A percentile compares a stretch with the other conserved stretches of the same genome.
These are phyloP conservation scores for Starmerella kuoi DNA, from an alignment of 805 yeast species.

Conservation along the genomic window DNA sequence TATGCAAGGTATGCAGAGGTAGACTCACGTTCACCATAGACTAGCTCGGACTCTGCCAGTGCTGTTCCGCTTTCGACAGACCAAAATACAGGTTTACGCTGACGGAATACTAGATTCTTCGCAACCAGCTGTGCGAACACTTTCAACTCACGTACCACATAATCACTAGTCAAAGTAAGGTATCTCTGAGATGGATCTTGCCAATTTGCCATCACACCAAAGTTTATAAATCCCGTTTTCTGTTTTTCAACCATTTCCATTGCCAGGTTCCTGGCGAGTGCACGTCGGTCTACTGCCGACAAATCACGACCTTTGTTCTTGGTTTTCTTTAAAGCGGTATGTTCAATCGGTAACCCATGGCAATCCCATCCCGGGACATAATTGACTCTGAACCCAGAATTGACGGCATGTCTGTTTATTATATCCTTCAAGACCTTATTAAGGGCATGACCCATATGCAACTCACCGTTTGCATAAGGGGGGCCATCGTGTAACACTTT, in stretches of 20 bases:
- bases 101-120: conserved; percentile 61
- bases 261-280: conserved; percentile 61
- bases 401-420: conserved; percentile 56
- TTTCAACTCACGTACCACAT: conserved; percentile 62
- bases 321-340: conserved; percentile 51
- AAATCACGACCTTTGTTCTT: conserved; percentile 26
- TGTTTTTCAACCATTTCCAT: conserved; percentile 52
- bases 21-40: conserved; percentile 51
- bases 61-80: conserved; percentile 91
- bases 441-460: conserved; percentile 85
- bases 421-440: conserved; percentile 85
- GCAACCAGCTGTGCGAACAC: conserved; percentile 56
- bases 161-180: conserved; percentile 55
- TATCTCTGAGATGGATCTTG: conserved; percentile 38
- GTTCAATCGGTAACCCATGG: conserved; percentile 93
- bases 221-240: conserved; percentile 46
- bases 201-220: conserved; percentile 82
- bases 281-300: conserved; percentile 39
- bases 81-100: conserved; percentile 94
- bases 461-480: conserved; percentile 92
- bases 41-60: conserved; percentile 90
- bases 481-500: conserved; percentile 90
- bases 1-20: conserved; percentile 14
- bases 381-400: conserved; percentile 48
- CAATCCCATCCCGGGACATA: conserved; percentile 98